phyloP scores from a whole-genome alignment of 257 asterid genomes.

The Solanum etuberosum region DNA sequence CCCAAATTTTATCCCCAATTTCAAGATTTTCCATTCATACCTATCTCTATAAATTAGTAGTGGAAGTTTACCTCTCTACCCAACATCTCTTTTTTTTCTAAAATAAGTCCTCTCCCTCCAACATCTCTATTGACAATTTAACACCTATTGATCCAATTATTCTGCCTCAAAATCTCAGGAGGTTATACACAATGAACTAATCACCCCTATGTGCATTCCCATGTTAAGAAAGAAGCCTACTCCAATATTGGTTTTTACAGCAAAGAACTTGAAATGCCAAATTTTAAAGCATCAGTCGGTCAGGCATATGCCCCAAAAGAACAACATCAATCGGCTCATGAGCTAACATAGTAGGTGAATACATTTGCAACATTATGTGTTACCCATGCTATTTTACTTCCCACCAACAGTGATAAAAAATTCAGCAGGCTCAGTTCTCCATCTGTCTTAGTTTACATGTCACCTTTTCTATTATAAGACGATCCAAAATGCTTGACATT shows the following conservation, averaged over 20 bases:
- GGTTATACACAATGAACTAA: neutral
- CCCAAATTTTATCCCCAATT: neutral
- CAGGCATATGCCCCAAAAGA: neutral
- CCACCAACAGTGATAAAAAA: neutral
- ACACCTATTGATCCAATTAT: neutral
- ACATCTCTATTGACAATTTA: neutral
- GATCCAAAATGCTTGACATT: neutral
- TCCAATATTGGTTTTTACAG: neutral
- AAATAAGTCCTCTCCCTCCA: neutral
- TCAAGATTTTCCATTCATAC: neutral
- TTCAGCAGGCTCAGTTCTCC: neutral
- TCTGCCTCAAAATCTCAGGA: neutral
- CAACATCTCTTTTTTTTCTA: neutral
- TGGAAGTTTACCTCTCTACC: neutral
- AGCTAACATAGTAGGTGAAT: neutral
- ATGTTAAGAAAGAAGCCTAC: neutral
- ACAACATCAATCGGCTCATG: neutral
- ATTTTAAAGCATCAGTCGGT: neutral
- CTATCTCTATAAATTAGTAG: neutral
- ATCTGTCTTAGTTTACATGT: neutral
- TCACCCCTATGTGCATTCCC: neutral
- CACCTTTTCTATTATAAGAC: neutral
- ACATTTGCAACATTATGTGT: neutral
- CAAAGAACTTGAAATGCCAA: neutral
- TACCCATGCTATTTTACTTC: neutral